phyloP scores from a whole-genome alignment of 2,329 filamentous ascomycete species.

The Setomelanomma holmii region DNA sequence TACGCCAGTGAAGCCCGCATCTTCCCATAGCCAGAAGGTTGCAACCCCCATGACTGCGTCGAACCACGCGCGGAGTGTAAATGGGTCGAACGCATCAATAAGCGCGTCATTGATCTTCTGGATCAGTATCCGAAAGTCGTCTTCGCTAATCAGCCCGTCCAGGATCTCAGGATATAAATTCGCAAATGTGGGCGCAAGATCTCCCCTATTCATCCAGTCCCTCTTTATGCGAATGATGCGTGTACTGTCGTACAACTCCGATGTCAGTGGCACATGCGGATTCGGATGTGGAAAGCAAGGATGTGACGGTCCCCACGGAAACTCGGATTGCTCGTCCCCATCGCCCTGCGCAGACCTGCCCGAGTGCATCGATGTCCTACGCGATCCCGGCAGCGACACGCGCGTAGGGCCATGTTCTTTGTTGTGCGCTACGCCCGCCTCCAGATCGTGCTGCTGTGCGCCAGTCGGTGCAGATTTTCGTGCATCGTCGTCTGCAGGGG shows the following conservation, averaged over 20 bases:
- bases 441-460: conserved; percentile 30
- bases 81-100: conserved; percentile 80
- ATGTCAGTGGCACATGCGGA: conserved; percentile 82
- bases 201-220: conserved; percentile 89
- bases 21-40: conserved; percentile 96
- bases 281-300: conserved; percentile 95
- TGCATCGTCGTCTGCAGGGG: conserved; percentile 17
- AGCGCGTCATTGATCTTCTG: conserved; percentile 82
- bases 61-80: conserved; percentile 75
- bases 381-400: conserved; percentile 37
- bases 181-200: conserved; percentile 90
- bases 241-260: conserved; percentile 76
- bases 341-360: conserved; percentile 52
- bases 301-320: conserved; percentile 91
- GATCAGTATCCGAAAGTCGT: conserved; percentile 83
- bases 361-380: conserved; percentile 37
- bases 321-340: conserved; percentile 60
- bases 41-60: conserved; percentile 80
- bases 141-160: conserved; percentile 83
- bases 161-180: conserved; percentile 97
- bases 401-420: conserved; percentile 19
- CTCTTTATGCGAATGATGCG: conserved; percentile 89
- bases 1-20: conserved; percentile 76
- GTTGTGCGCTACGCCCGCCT: conserved; percentile 24
- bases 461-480: conserved; percentile 19